A percentile compares a stretch with the other conserved stretches of the same genome.
phyloP scores from a whole-genome alignment of 768 basidiomycete genomes.

The Lentinula raphanica region DNA sequence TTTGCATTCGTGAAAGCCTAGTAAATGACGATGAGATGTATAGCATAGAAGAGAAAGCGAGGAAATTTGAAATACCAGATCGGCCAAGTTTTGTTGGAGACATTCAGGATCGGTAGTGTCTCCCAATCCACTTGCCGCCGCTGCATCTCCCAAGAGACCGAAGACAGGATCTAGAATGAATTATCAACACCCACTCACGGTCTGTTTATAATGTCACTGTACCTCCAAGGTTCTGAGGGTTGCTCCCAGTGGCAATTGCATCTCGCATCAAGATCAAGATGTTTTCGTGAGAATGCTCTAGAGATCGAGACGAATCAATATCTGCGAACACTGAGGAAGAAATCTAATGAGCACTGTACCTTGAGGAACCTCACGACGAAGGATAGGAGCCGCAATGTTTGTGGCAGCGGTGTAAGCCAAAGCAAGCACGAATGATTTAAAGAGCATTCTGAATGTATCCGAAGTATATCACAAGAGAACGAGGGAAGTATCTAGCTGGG shows the following conservation, averaged over 20 bases:
- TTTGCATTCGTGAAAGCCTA: conserved; percentile 74
- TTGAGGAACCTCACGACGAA: conserved; percentile 59
- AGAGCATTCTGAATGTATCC: conserved; percentile 28
- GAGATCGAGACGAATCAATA: conserved; percentile 8
- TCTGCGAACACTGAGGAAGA: background rate
- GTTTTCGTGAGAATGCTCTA: conserved; percentile 63
- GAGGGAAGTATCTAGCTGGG: conserved; percentile 19
- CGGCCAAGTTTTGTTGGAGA: conserved; percentile 46
- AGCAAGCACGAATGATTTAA: conserved; percentile 28
- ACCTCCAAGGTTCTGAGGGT: conserved; percentile 46
- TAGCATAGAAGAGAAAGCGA: background rate
- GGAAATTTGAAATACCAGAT: background rate
- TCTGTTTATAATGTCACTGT: background rate
- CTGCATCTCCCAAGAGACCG: conserved; percentile 59
- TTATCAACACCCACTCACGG: background rate
- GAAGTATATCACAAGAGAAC: conserved; percentile 12
- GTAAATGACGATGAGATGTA: conserved; percentile 44
- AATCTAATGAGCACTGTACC: conserved; percentile 30
- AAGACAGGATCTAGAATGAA: conserved; percentile 46
- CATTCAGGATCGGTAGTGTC: conserved; percentile 38
- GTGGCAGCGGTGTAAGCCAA: conserved; percentile 29
- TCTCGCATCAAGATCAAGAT: conserved; percentile 48
- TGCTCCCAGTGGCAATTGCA: conserved; percentile 42
- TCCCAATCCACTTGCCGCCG: conserved; percentile 51
- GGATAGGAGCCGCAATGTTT: conserved; percentile 35